Evolutionary conservation across 805 yeast species (phyloP), one percentile per base, ranked within the genome.

Genomic region (Millerozyma miso): DNA sequence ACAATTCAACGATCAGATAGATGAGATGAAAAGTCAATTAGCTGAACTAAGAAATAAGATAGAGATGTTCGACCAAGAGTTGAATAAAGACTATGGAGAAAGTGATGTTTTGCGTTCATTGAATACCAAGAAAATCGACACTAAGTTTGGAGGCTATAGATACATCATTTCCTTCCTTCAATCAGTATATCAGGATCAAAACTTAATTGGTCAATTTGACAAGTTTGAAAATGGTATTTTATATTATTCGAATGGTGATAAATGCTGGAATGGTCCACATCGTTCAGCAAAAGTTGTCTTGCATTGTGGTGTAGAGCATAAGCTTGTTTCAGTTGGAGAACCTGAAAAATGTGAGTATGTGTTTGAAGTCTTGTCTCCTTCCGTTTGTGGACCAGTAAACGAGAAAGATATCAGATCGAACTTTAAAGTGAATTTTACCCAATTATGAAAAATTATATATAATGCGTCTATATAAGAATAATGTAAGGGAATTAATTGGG

Each of bases 261-360:
- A 73, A 56, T 93, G 99, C 63, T 91, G 98, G 97, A 87, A 89
- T 59, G 99, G 99, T 0, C 97, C 97, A 4, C 60, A 68, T 20
- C 79, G 99, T 60, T 76, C 83, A 29, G 90, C 88, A 1, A 64
- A 60, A 7, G 82, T 87, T 1, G 68, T 69, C 17, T 56, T 90
- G 42, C 67, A 69, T 14, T 93, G 99, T 64, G 95, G 95, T 0
- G 63, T 71, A 2, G 62, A 67, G 3, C 67, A 75, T 37, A 68
- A 73, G 43, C 60, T 88, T 18, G 43, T 83, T n/a, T 60, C 79
- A 3, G 95, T 91, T 7, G 71, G 82, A 34, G 99, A 93, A 63
- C 91, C 93, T 1, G 95, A 90, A 51, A 88, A 84, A 59, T 93
- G 99, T 64, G 83, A 77, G 47, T 93, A 93, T 58, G 60, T 63